These are phyloP conservation scores for Candida golubevii DNA, from an alignment of 805 yeast species.

Conservation along the genomic window DNA sequence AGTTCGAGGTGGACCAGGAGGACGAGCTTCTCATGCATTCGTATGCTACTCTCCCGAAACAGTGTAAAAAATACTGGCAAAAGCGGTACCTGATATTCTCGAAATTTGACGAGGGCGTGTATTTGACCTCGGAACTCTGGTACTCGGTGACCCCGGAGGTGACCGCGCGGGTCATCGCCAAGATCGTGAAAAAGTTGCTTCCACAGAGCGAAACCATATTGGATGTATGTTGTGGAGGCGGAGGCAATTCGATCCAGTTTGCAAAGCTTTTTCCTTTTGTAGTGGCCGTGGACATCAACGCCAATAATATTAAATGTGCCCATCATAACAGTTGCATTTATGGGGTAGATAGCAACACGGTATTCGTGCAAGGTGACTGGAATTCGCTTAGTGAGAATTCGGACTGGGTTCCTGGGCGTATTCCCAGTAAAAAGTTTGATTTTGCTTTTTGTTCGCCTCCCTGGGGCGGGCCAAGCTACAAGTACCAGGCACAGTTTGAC, in stretches of 20 bases:
- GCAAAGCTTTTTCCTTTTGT: slow-evolving; percentile 53
- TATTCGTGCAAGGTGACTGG: slow-evolving; percentile 51
- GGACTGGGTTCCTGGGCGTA: slow-evolving; percentile 32
- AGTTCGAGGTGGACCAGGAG: slow-evolving; percentile 12
- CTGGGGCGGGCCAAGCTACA: slow-evolving; percentile 79
- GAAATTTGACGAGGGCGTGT: slow-evolving; percentile 62
- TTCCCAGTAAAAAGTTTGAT: slow-evolving; percentile 36
- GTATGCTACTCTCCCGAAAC: slow-evolving; percentile 35
- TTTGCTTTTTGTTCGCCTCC: slow-evolving; percentile 77
- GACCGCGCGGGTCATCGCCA: slow-evolving; percentile 58
- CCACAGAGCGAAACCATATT: slow-evolving; percentile 47
- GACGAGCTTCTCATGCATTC: slow-evolving; percentile 37
- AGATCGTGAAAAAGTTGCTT: slow-evolving; percentile 46
- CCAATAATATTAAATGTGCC: slow-evolving; percentile 61
- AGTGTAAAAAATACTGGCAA: slow-evolving; percentile 54
- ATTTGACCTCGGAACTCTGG: slow-evolving; percentile 73
- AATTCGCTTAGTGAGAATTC: slow-evolving; percentile 21
- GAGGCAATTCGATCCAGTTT: slow-evolving; percentile 79
- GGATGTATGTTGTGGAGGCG: slow-evolving; percentile 85
- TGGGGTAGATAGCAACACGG: slow-evolving; percentile 48
- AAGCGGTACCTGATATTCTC: slow-evolving; percentile 59
- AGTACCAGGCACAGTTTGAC: slow-evolving; percentile 37
- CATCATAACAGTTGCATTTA: slow-evolving; percentile 63
- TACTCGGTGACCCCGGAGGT: slow-evolving; percentile 84
- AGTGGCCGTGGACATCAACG: slow-evolving; percentile 59